Evolutionary conservation across 257 asterid genomes (phyloP).

Genomic region (Nicotiana knightiana): DNA sequence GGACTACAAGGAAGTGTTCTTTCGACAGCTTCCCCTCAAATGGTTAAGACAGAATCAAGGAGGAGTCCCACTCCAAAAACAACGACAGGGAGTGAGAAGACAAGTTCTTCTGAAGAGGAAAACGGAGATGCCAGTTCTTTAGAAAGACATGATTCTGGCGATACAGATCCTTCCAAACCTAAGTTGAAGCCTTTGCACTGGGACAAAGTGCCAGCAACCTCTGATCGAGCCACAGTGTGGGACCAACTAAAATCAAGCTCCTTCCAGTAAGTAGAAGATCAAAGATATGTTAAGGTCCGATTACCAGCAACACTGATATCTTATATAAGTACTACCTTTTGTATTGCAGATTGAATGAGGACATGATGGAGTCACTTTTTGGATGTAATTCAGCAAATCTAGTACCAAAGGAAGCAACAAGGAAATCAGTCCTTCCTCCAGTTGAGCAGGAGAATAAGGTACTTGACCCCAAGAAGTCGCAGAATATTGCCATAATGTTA

Average conservation of each 20-base stretch:
- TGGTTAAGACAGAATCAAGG: conserved; percentile 26
- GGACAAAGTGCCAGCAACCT: conserved; percentile 97
- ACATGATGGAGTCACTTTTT: conserved; percentile 91
- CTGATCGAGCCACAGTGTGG: conserved; percentile 91
- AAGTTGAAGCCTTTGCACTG: conserved; percentile 91
- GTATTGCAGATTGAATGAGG: conserved; percentile 72
- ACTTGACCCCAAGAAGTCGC: conserved; percentile 94
- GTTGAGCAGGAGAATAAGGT: conserved; percentile 72
- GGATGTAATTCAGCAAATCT: conserved; percentile 63
- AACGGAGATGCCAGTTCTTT: conserved; percentile 24
- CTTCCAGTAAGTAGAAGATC: conserved; percentile 70
- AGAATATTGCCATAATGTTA: conserved; percentile 82
- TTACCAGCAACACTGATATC: background rate
- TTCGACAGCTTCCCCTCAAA: conserved; percentile 27
- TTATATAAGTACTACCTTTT: conserved; percentile 2
- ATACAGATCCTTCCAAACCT: conserved; percentile 59
- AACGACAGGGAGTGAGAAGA: conserved; percentile 27
- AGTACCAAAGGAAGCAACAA: conserved; percentile 49
- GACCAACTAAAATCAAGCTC: conserved; percentile 89
- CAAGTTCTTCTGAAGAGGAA: conserved; percentile 23
- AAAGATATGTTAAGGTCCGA: background rate
- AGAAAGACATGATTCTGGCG: conserved; percentile 38
- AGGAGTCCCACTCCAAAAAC: conserved; percentile 30
- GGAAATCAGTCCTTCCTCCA: conserved; percentile 40
- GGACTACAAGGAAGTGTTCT: conserved; percentile 16